Evolutionary conservation across 257 asterid genomes (phyloP).

Genomic region (Solanum paucissectum): DNA sequence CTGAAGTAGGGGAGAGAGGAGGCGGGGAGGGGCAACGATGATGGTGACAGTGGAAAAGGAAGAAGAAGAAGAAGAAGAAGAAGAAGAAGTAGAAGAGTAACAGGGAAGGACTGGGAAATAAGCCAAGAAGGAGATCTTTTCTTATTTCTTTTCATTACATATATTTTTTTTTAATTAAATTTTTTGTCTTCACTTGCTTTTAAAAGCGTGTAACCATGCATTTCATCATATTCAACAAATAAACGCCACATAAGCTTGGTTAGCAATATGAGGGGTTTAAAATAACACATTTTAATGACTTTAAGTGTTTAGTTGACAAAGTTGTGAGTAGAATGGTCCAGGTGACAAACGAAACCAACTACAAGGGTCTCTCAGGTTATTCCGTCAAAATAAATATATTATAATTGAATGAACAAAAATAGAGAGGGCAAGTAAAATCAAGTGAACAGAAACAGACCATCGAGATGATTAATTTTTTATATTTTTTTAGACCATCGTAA

Average conservation of each 20-base stretch:
- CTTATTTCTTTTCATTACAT: not conserved
- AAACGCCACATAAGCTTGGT: not conserved
- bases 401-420: not conserved
- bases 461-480: not conserved
- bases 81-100: too few relatives aligned
- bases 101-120: too few relatives aligned
- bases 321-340: too few relatives aligned
- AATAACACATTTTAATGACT: too few relatives aligned
- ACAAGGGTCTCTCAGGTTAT: too few relatives aligned
- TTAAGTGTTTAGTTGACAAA: too few relatives aligned
- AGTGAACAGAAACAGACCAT: not conserved
- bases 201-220: too few relatives aligned
- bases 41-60: not conserved
- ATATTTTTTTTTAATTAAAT: too few relatives aligned
- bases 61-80: not conserved
- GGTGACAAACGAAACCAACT: too few relatives aligned
- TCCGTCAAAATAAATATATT: too few relatives aligned
- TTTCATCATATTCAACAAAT: not conserved
- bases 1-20: not conserved
- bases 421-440: not conserved
- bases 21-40: not conserved
- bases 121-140: not conserved
- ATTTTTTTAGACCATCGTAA: too few relatives aligned
- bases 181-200: not conserved
- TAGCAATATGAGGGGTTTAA: not conserved